phyloP scores from a whole-genome alignment of 768 basidiomycete genomes.

The Pleurotus djamor region DNA sequence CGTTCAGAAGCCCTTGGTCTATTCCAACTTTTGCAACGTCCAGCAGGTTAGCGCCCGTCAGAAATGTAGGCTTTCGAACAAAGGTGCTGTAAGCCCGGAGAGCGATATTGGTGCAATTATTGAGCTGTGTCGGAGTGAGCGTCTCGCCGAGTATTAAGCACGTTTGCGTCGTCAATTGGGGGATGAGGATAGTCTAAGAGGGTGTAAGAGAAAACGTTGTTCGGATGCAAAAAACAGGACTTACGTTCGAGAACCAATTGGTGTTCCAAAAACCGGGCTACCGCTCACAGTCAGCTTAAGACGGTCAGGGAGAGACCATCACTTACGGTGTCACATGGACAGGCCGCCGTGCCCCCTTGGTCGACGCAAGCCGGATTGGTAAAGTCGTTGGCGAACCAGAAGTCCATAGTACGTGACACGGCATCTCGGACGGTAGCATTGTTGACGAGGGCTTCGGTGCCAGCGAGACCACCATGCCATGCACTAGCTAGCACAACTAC shows the following conservation, averaged over 20 bases:
- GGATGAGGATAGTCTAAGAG: constrained; percentile 56
- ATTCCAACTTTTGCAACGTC: constrained; percentile 66
- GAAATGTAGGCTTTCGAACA: constrained; percentile 35
- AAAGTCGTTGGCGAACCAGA: constrained; percentile 64
- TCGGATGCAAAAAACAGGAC: constrained; percentile 13
- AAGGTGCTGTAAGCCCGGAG: constrained; percentile 49
- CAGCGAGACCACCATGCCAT: constrained; percentile 49
- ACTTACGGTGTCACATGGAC: constrained; percentile 47
- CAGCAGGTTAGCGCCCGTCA: constrained; percentile 65
- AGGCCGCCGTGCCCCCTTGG: constrained; percentile 45
- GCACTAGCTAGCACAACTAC: constrained; percentile 53
- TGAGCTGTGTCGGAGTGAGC: constrained; percentile 36
- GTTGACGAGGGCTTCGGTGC: constrained; percentile 39
- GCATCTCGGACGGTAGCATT: constrained; percentile 33
- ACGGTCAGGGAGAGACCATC: no score
- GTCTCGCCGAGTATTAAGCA: constrained; percentile 55
- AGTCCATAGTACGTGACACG: constrained; percentile 54
- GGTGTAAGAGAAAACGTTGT: not conserved
- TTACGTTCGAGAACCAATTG: constrained; percentile 63
- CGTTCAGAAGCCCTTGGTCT: constrained; percentile 39
- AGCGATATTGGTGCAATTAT: constrained; percentile 48
- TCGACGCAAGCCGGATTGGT: constrained; percentile 52
- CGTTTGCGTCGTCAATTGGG: constrained; percentile 48
- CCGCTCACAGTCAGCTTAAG: not conserved
- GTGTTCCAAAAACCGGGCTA: constrained; percentile 44